Evolutionary conservation across 2,329 filamentous ascomycete species (phyloP).

Genomic region (Cladosporium halotolerans): DNA sequence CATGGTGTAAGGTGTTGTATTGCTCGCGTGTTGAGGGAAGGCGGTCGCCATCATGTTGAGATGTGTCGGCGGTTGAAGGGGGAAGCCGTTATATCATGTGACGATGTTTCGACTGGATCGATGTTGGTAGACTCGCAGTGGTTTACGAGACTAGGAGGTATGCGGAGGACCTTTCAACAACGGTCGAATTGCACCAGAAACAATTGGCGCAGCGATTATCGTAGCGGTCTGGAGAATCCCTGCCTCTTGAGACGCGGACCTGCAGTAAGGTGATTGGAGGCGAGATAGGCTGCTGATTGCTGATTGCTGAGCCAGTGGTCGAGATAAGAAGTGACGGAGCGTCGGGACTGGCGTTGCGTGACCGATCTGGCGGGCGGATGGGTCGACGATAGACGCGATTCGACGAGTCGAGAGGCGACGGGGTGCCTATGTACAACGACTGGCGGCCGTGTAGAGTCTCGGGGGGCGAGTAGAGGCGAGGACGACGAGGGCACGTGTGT

Average conservation of each 20-base stretch:
- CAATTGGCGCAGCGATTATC: constrained; percentile 9
- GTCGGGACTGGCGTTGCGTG: constrained; percentile 7
- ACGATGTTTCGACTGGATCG: background rate
- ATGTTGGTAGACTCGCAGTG: background rate
- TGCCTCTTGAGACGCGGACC: constrained; percentile 13
- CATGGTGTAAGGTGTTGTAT: constrained; percentile 15
- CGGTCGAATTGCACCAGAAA: background rate
- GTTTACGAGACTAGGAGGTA: constrained; percentile 1
- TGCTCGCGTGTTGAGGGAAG: constrained; percentile 15
- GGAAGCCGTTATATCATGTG: constrained; percentile 4
- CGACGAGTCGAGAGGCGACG: constrained; percentile 2
- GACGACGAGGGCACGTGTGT: background rate
- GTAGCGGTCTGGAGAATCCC: constrained; percentile 25
- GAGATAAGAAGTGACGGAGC: constrained; percentile 11
- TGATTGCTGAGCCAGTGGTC: background rate
- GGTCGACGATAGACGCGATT: background rate
- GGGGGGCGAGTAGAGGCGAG: background rate
- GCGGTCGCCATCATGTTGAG: constrained; percentile 24
- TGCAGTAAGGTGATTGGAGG: constrained; percentile 21
- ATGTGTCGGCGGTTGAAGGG: constrained; percentile 2
- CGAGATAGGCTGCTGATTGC: constrained; percentile 4
- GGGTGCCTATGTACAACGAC: constrained; percentile 1
- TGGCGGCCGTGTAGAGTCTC: background rate
- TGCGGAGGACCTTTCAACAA: background rate
- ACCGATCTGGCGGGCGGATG: background rate